Evolutionary conservation across 306 rosid genomes (phyloP).

Genomic region (Vachellia collinsii): DNA sequence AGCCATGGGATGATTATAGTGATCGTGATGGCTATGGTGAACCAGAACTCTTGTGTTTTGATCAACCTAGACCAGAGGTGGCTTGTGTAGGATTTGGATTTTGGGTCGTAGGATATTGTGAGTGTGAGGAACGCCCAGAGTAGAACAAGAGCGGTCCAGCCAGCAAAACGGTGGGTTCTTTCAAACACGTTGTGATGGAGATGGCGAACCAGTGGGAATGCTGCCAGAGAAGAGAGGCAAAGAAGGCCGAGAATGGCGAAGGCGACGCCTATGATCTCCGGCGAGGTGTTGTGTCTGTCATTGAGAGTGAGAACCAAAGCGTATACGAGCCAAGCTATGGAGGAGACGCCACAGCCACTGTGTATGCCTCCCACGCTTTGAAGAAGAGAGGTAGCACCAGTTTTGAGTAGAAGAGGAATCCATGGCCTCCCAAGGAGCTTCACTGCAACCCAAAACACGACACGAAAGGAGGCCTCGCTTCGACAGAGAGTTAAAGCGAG

Average conservation of each 20-base stretch:
- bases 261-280: constrained; percentile 44
- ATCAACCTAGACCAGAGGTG: constrained; percentile 28
- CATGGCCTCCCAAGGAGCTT: constrained; percentile 45
- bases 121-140: constrained; percentile 56
- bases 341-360: constrained; percentile 59
- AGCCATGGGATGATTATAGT: constrained; percentile 53
- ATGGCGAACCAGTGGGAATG: constrained; percentile 62
- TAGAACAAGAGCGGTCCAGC: constrained; percentile 51
- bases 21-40: constrained; percentile 44
- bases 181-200: constrained; percentile 60
- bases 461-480: constrained; percentile 54
- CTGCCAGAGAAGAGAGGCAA: constrained; percentile 52
- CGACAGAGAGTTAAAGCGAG: constrained; percentile 48
- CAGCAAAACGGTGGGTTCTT: constrained; percentile 52
- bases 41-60: constrained; percentile 49
- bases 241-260: constrained; percentile 51
- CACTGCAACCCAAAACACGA: constrained; percentile 47
- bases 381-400: constrained; percentile 44
- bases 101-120: constrained; percentile 42
- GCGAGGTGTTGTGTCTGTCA: constrained; percentile 42
- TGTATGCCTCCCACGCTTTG: constrained; percentile 65
- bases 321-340: constrained; percentile 56
- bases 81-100: constrained; percentile 35
- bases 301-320: constrained; percentile 47
- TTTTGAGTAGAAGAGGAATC: constrained; percentile 50